phyloP scores from a whole-genome alignment of 352 stramenopile species.

The Halophytophthora polymorphica region DNA sequence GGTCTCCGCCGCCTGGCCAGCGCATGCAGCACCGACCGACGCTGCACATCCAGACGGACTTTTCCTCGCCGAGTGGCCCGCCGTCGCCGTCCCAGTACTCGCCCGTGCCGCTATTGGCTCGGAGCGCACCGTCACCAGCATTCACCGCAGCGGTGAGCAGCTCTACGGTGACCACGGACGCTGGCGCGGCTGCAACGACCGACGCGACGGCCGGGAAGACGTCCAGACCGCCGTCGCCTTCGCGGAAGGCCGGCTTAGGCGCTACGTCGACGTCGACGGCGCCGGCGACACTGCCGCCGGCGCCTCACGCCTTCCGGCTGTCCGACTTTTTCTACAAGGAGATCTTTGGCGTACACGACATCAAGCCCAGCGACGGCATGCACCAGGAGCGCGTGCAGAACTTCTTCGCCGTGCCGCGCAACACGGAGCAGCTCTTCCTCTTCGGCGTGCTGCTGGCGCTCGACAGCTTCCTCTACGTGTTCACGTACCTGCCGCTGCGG shows the following conservation, averaged over 20 bases:
- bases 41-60: slow-evolving; percentile 36
- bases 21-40: slow-evolving; percentile 15
- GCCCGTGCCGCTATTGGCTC: slow-evolving; percentile 18
- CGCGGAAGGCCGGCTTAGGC: slow-evolving; percentile 2
- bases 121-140: slow-evolving; percentile 23
- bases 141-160: slow-evolving; percentile 9
- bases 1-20: slow-evolving; percentile 1
- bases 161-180: no score
- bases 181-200: not conserved
- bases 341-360: slow-evolving; percentile 81
- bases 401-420: slow-evolving; percentile 72
- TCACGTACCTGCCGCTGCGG: slow-evolving; percentile 94
- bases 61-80: slow-evolving; percentile 15
- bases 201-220: slow-evolving; percentile 2
- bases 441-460: slow-evolving; percentile 95
- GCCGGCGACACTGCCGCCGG: slow-evolving; percentile 13
- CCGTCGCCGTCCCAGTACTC: slow-evolving; percentile 19
- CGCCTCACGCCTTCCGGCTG: slow-evolving; percentile 52
- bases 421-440: slow-evolving; percentile 84
- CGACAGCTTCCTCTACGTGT: slow-evolving; percentile 97
- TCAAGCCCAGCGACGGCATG: slow-evolving; percentile 67
- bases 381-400: slow-evolving; percentile 82
- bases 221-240: slow-evolving; percentile 1
- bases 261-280: not conserved
- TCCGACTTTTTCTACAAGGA: slow-evolving; percentile 85